Evolutionary conservation across 1,284 basidiomycete species (phyloP).

Genomic region (Xanthoconium separans): DNA sequence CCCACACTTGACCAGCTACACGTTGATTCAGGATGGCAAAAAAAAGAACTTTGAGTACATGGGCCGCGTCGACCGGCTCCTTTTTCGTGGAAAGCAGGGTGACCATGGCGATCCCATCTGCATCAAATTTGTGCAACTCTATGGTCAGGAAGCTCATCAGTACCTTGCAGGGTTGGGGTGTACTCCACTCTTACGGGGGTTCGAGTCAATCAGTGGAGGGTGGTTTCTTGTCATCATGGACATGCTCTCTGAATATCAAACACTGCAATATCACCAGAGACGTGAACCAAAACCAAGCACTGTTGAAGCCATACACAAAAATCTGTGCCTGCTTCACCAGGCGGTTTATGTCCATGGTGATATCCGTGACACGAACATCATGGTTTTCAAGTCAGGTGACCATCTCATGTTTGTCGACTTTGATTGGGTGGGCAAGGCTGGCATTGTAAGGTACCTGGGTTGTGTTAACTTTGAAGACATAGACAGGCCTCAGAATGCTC

Average conservation of each 20-base stretch:
- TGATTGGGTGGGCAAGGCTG: background rate
- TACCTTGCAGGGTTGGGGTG: background rate
- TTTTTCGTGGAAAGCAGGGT: background rate
- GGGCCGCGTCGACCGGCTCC: background rate
- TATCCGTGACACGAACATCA: background rate
- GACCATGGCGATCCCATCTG: background rate
- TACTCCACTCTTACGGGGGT: background rate
- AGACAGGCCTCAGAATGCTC: background rate
- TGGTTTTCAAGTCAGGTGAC: background rate
- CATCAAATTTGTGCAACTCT: background rate
- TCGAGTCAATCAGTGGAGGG: background rate
- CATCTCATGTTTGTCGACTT: background rate
- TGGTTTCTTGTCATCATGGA: slow-evolving; percentile 4
- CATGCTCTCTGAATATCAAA: background rate
- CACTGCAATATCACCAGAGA: background rate
- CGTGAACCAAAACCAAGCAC: background rate
- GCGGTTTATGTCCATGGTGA: background rate
- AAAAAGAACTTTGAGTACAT: background rate
- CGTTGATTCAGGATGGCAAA: background rate
- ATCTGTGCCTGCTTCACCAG: background rate
- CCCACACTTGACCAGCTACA: background rate
- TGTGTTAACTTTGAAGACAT: background rate
- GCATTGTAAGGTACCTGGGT: background rate
- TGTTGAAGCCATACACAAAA: too few relatives aligned
- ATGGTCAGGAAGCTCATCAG: background rate